Evolutionary conservation across 169 alveolate species (phyloP).

Genomic region (Plasmodium inui): DNA sequence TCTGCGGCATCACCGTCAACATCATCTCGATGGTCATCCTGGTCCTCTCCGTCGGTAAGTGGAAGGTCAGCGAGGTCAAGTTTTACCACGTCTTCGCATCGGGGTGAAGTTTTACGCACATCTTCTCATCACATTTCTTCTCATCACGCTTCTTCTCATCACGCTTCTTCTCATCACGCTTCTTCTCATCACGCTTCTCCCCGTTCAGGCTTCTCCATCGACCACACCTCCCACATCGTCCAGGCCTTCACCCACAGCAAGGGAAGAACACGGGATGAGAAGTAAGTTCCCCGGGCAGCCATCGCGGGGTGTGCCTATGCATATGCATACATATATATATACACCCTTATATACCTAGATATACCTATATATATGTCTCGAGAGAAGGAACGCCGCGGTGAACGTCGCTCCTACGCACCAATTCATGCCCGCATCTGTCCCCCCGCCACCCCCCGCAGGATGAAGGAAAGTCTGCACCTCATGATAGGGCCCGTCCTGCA

Average conservation of each 20-base stretch:
- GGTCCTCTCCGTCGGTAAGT: constrained; percentile 86
- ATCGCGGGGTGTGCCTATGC: not conserved
- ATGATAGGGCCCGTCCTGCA: constrained; percentile 88
- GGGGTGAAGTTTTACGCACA: too few species aligned
- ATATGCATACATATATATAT: too few species aligned
- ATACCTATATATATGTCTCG: too few species aligned
- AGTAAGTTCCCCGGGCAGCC: not conserved
- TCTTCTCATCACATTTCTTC: too few species aligned
- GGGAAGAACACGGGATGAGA: constrained; percentile 83
- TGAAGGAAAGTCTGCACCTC: constrained; percentile 86
- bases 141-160: too few species aligned
- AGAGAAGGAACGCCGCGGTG: not conserved
- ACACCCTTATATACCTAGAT: too few species aligned
- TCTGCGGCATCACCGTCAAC: constrained; percentile 86
- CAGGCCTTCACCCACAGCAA: constrained; percentile 88
- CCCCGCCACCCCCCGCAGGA: constrained; percentile 52
- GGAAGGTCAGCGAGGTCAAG: too few species aligned
- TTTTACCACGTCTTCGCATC: too few species aligned
- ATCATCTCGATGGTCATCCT: constrained; percentile 89
- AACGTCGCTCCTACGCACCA: not conserved
- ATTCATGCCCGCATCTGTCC: too few species aligned
- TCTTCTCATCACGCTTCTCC: not conserved
- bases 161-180: not conserved
- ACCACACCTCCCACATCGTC: constrained; percentile 87
- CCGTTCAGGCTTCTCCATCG: constrained; percentile 84